These are phyloP conservation scores for Cercophora samala DNA, from an alignment of 495 filamentous ascomycete species.

Conservation along the genomic window DNA sequence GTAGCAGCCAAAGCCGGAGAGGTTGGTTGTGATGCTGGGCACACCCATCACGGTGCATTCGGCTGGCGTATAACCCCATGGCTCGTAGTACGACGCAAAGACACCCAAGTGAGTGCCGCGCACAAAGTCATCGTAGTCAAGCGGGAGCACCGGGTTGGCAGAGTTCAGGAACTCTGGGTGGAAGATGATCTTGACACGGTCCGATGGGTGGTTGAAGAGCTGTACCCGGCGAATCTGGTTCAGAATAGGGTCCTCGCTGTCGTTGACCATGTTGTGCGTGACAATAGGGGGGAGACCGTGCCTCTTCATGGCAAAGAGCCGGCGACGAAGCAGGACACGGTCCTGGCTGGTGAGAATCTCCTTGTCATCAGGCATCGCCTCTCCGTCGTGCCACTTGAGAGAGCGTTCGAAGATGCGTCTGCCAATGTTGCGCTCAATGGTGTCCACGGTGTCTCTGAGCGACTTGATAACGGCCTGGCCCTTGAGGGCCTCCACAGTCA, in stretches of 20 bases:
- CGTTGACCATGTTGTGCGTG: slow-evolving; percentile 99
- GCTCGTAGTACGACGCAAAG: slow-evolving; percentile 97
- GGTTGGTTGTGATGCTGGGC: slow-evolving; percentile 95
- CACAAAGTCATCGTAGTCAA: slow-evolving; percentile 98
- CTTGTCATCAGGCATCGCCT: slow-evolving; percentile 89
- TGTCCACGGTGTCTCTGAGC: slow-evolving; percentile 82
- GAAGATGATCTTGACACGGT: slow-evolving; percentile 96
- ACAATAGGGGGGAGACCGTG: slow-evolving; percentile 88
- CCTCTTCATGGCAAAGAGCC: slow-evolving; percentile 94
- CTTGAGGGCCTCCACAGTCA: slow-evolving; percentile 94
- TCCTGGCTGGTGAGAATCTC: slow-evolving; percentile 89
- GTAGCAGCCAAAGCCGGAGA: slow-evolving; percentile 97
- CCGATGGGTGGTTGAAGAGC: slow-evolving; percentile 90
- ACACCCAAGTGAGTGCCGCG: slow-evolving; percentile 93
- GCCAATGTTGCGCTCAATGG: slow-evolving; percentile 86
- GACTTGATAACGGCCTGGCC: slow-evolving; percentile 97
- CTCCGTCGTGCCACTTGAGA: slow-evolving; percentile 89
- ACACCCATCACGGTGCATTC: slow-evolving; percentile 99
- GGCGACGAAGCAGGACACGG: slow-evolving; percentile 84
- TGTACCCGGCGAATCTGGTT: slow-evolving; percentile 96
- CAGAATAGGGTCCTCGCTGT: slow-evolving; percentile 86
- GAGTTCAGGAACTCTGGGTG: slow-evolving; percentile 97
- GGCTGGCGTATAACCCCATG: slow-evolving; percentile 97
- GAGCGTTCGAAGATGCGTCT: slow-evolving; percentile 92
- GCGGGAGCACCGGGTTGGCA: slow-evolving; percentile 86